Evolutionary conservation across 257 asterid species (phyloP), one percentile per base, ranked within the genome.

Genomic region (Ophiorrhiza pumila): DNA sequence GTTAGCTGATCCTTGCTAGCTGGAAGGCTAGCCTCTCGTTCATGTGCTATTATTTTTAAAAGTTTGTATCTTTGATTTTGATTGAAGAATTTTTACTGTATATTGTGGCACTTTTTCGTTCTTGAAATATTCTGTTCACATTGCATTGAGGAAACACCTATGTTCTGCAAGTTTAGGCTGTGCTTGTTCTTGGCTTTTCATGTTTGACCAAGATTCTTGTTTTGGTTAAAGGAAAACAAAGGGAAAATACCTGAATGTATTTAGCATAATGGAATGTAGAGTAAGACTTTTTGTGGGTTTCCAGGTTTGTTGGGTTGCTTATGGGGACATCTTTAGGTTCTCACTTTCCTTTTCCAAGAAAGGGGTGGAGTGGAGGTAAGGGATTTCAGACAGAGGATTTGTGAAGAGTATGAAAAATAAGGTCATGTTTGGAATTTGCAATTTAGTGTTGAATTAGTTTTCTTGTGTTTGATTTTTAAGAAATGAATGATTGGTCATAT

Each of bases 261-360:
- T 74, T 52, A 15, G 59, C 25, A 3, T 55, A 43, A 58, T 47
- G 9, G 58, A 62, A 42, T 18, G 37, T 20, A 74, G 45, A 56
- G 23, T 46, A 55, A 46, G 56, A 14, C 72, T 68, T 18, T 32
- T 17, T 59, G 62, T 68, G 61, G 57, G 41, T 52, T 71, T 39
- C 52, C 73, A 65, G 80, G 50, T 77, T 69, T 29, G 52, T 67
- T 42, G 68, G 39, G 58, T 69, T 63, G 74, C 78, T 67, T 71
- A 90, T 85, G 95, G 88, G 86, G 70, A 80, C 96, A 59, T 82
- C 96, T 43, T 84, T 94, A 67, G 97, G 90, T 65, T 84, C 96
- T 75, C 90, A 88, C 64, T 85, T 88, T 83, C 80, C 87, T 66
- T 80, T 90, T 2, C 74, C 76, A 10, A 74, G 80, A 72, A 94